Base-by-base conservation (phyloP, 306 rosid species). In the Fragaria ananassa region DNA sequence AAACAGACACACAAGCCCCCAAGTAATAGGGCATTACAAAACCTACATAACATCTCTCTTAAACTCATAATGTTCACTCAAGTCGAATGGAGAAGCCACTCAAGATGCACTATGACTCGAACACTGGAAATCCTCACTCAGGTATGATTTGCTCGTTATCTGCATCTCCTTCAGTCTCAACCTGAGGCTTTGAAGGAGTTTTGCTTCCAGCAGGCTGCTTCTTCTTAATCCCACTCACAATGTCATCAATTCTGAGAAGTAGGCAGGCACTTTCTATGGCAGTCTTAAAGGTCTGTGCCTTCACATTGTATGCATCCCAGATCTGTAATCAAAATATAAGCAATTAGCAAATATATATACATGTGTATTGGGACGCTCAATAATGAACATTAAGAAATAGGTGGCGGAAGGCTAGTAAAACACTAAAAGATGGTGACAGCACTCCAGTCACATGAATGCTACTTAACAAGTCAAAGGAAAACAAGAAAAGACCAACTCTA, bases 241-340 rank as follows among this genome's bases (percentile, higher is more conserved):
- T 89, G 78, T 96, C 99, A 73, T 96, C 98, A 70, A 96, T 96
- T 77, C 99, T 92, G 81, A 96, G 83, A 51, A 96, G 99, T 93
- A 96, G 90, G 91, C 99, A 89, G 46, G 98, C 93, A 42, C 98
- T 96, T 92, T 96, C 99, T 75, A 96, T 96, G 53, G 99, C 98
- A 1, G 99, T 96, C 89, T 96, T 96, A 56, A 96, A 96, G 6
- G 99, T 91, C 81, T 96, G 99, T 5, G 96, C 89, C 89, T 96
- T 96, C 66, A 96, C 99, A 72, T 90, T 96, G 86, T 92, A 96
- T 75, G 96, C 96, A 82, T 96, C 99, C 97, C 96, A 93, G 47
- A 93, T 93, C 97, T 93, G 84, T 41, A 66, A 84, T 60, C 17
- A 68, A 56, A 67, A 6, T 64, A 11, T 6, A 78, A 70, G 39